Base-by-base conservation (phyloP, 1,139 yeast species). In the Yamadazyma pseudoaaseri region DNA sequence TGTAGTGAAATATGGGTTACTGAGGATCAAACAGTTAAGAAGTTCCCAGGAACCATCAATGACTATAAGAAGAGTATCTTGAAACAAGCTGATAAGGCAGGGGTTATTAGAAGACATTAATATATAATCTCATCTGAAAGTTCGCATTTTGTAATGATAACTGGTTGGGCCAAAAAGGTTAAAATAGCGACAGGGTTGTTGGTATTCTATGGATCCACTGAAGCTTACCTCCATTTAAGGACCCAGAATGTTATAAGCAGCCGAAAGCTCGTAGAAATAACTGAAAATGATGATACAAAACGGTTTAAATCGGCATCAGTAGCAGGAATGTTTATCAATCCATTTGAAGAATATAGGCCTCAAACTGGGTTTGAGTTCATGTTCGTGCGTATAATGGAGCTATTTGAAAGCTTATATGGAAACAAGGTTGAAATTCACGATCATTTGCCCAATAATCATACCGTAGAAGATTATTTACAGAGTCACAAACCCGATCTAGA, bases 1-100 rank as follows among this genome's bases (percentile, higher is more conserved):
- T 87, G 97, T 67, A 82, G 84, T 40, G 95, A 90, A 58, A 86
- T 92, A 43, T 92, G 97, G 97, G 94, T 89, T 27, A 83, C 95
- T 56, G 98, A 92, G 56, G 72, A 79, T 38, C 94, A 90, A 39
- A 70, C 80, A 1, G 96, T 90, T 20, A 70, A 66, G 49, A 81
- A 82, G 58, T 86, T 87, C 66, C 81, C 79, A 31, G 98, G 98
- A 49, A 67, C 75, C 38, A 92, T 92, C 48, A 77, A 81, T 46
- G 97, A 79, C 49, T 92, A 92, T 65, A 92, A 89, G 75, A 84
- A 85, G 62, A 86, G 86, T 50, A 90, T 90, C 48, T 70, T 92
- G 52, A 73, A 75, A 28, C 62, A 76, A 45, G 96, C 97, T 4
- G 85, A 81, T 52, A 75, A 73, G 24, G 75, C 87, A 3, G 98